Conservation (phyloP, 2,329 filamentous ascomycete species). For the Phoma herbarum region DNA sequence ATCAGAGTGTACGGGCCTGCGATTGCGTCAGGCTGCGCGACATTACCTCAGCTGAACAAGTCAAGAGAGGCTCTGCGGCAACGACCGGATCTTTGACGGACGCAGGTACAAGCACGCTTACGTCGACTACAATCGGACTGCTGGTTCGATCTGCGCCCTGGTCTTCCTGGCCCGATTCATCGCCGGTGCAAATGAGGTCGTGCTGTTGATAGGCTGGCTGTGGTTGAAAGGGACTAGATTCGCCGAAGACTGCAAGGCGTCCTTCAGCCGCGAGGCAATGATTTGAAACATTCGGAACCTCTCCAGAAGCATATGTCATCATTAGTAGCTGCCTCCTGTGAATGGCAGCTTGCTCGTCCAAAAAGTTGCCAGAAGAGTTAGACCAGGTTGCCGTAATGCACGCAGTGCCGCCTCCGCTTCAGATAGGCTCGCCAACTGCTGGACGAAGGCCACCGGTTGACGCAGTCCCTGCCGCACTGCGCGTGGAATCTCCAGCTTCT, state of each 20-base stretch:
- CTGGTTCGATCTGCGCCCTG: background rate
- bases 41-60: background rate
- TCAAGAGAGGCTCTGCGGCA: background rate
- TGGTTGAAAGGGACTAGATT: constrained; percentile 27
- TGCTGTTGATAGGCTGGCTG: constrained; percentile 18
- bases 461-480: constrained; percentile 41
- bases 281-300: background rate
- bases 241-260: constrained; percentile 27
- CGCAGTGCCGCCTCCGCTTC: constrained; percentile 42
- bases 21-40: constrained; percentile 1
- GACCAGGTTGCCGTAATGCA: constrained; percentile 33
- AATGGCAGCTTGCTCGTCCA: too few species aligned
- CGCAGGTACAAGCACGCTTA: background rate
- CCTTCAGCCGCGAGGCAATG: constrained; percentile 23
- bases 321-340: too few species aligned
- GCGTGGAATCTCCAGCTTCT: constrained; percentile 41
- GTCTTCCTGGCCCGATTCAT: background rate
- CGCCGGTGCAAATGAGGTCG: background rate
- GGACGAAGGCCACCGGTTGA: constrained; percentile 32
- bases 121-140: background rate
- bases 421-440: constrained; percentile 38
- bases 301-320: background rate
- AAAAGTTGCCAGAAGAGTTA: background rate
- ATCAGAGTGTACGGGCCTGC: background rate
- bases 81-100: background rate